A percentile compares a stretch with the other conserved stretches of the same genome.
phyloP scores from a whole-genome alignment of 1,284 basidiomycete species.

The Ustilago crameri region DNA sequence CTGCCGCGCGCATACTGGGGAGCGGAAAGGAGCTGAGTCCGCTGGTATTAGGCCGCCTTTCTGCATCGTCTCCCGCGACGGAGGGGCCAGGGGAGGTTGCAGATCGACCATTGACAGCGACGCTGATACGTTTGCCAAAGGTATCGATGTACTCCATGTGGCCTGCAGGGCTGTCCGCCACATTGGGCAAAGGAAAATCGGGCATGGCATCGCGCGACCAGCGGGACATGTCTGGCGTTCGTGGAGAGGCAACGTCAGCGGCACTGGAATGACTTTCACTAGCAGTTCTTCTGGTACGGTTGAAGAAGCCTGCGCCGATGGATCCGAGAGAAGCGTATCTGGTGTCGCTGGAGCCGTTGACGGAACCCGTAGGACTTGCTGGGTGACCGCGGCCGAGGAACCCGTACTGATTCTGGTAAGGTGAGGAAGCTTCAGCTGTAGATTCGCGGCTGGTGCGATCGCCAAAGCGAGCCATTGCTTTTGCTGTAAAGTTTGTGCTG shows the following conservation, averaged over 20 bases:
- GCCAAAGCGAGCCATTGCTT: conserved; percentile 55
- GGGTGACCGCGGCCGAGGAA: conserved; percentile 22
- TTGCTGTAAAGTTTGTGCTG: conserved; percentile 63
- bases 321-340: conserved; percentile 37
- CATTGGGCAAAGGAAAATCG: conserved; percentile 60
- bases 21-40: conserved; percentile 27
- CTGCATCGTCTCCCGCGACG: conserved; percentile 29
- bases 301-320: conserved; percentile 45
- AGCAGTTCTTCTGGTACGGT: conserved; percentile 16
- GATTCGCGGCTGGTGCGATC: conserved; percentile 46
- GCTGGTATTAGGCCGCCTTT: conserved; percentile 20
- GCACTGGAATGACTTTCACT: conserved; percentile 23
- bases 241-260: conserved; percentile 25
- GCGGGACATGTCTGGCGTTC: conserved; percentile 40
- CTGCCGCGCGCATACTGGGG: conserved; percentile 51
- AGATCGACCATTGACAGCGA: conserved; percentile 22
- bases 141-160: conserved; percentile 50
- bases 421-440: conserved; percentile 23
- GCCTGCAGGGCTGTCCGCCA: conserved; percentile 51
- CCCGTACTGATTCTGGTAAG: conserved; percentile 13
- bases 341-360: conserved; percentile 5
- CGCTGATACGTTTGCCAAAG: conserved; percentile 37
- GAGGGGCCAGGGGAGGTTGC: conserved; percentile 22
- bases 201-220: conserved; percentile 59
- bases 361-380: conserved; percentile 1